These are phyloP conservation scores for Lentinula novae-zelandiae DNA, from an alignment of 1,284 basidiomycete species.

Conservation along the genomic window DNA sequence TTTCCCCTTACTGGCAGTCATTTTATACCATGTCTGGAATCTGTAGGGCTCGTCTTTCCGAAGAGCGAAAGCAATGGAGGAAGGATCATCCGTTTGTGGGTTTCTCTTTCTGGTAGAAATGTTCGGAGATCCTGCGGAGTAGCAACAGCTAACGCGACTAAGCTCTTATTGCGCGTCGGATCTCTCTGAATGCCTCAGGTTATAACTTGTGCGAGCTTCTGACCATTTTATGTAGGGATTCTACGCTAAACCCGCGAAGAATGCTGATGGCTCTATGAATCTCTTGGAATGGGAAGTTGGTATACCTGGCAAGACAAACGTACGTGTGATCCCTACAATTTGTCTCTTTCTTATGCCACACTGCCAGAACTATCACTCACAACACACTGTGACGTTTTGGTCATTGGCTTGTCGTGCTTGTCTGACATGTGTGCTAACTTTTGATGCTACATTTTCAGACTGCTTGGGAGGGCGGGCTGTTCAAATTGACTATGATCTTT, in stretches of 20 bases:
- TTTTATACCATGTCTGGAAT: slow-evolving; percentile 65
- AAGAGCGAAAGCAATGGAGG: slow-evolving; percentile 98
- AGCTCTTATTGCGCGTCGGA: background rate
- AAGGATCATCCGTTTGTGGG: slow-evolving; percentile 98
- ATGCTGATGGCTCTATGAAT: slow-evolving; percentile 90
- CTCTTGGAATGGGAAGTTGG: slow-evolving; percentile 98
- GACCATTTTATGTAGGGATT: slow-evolving; percentile 73
- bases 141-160: background rate
- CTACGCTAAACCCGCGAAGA: slow-evolving; percentile 90
- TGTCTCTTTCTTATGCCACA: slow-evolving; percentile 14
- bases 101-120: slow-evolving; percentile 20
- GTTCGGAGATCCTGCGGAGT: background rate
- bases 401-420: slow-evolving; percentile 12
- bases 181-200: background rate
- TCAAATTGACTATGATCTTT: slow-evolving; percentile 91
- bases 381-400: slow-evolving; percentile 8
- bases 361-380: slow-evolving; percentile 10
- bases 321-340: slow-evolving; percentile 38
- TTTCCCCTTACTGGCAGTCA: background rate
- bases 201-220: background rate
- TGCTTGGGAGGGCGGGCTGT: slow-evolving; percentile 94
- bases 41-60: slow-evolving; percentile 82
- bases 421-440: slow-evolving; percentile 9
- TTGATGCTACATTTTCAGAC: slow-evolving; percentile 54
- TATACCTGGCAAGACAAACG: slow-evolving; percentile 82